Evolutionary conservation across 2,329 filamentous ascomycete genomes (phyloP), one percentile per base, ranked within the genome.

Genomic region (Colletotrichum liriopes): DNA sequence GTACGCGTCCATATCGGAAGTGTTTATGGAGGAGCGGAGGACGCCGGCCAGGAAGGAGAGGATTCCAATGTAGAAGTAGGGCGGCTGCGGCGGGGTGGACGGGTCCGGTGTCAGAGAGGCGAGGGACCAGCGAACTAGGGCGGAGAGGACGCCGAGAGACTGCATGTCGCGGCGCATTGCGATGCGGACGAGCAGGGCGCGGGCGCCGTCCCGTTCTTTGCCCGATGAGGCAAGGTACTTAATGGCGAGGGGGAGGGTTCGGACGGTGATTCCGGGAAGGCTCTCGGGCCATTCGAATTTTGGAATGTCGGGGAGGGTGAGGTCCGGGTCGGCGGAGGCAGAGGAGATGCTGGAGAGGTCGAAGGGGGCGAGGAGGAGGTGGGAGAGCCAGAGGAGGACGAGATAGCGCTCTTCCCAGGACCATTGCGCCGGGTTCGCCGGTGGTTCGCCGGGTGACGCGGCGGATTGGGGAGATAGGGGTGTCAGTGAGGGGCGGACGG

Each of bases 161-260:
- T 96, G 93, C 94, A 98, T 98, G 80, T 99, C 96, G 58, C 90
- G 91, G 20, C 96, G 90, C 79, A 95, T 91, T n/a, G 92, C 90
- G 56, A 98, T 86, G 56, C 95, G 90, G 23, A 97, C 93, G 9
- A 99, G 86, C 32, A 98, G 86, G 2, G 90, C 87, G 71, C 93
- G 94, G n/a, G 96, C 95, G 12, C 95, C 94, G 81, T 96, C 94
- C 69, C 94, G 90, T 79, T 98, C 96, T 77, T 97, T 98, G 0
- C 95, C 94, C 0, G 96, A 88, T 0, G 89, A 90, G 7, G 89
- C 85, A 20, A 98, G 87, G 78, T 94, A 94, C 68, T 89, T 87
- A 65, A 94, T 84, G 8, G 92, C 93, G 35, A 97, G 81, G 0
- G 90, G 89, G 6, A 98, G 84, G 12, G 96, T 85, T 18, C 94